Evolutionary conservation across 768 basidiomycete species (phyloP).

Genomic region (Dentipellis sp.): DNA sequence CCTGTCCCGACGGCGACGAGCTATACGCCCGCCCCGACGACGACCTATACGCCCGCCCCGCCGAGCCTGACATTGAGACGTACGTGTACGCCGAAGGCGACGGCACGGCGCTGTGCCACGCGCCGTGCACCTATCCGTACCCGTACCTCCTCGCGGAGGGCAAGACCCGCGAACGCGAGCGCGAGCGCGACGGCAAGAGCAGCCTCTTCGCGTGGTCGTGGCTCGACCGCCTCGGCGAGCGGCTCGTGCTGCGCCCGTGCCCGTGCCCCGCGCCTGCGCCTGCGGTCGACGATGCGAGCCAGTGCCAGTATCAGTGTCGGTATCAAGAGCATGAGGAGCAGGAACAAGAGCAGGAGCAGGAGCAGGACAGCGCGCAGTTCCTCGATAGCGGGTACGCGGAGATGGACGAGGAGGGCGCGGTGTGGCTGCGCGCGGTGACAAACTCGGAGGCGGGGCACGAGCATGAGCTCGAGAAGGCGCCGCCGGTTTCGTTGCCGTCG

Average conservation of each 20-base stretch:
- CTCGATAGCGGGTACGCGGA: conserved; percentile 3
- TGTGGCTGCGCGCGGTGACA: conserved; percentile 3
- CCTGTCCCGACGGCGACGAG: not conserved
- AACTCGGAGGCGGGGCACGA: not conserved
- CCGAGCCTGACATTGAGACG: not conserved
- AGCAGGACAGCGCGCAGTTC: not conserved
- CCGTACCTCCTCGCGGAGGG: too few species aligned
- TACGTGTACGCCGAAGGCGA: too few species aligned
- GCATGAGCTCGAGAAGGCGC: too few species aligned
- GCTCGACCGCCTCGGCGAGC: conserved; percentile 7
- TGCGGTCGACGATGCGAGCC: too few species aligned
- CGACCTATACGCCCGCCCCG: conserved; percentile 1
- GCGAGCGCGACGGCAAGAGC: conserved; percentile 12
- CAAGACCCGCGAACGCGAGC: not conserved
- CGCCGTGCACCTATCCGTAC: too few species aligned
- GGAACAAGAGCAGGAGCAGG: not conserved
- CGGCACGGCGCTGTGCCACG: too few species aligned
- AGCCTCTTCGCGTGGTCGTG: conserved; percentile 13
- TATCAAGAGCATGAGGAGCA: not conserved
- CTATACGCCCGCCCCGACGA: not conserved
- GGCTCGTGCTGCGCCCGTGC: conserved; percentile 5
- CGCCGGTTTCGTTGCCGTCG: too few species aligned
- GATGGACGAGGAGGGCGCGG: not conserved
- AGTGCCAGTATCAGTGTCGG: too few species aligned
- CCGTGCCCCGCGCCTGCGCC: too few species aligned